A percentile compares a stretch with the other conserved stretches of the same genome.
Evolutionary conservation across 257 asterid species (phyloP).

Genomic region (Salvia hispanica): DNA sequence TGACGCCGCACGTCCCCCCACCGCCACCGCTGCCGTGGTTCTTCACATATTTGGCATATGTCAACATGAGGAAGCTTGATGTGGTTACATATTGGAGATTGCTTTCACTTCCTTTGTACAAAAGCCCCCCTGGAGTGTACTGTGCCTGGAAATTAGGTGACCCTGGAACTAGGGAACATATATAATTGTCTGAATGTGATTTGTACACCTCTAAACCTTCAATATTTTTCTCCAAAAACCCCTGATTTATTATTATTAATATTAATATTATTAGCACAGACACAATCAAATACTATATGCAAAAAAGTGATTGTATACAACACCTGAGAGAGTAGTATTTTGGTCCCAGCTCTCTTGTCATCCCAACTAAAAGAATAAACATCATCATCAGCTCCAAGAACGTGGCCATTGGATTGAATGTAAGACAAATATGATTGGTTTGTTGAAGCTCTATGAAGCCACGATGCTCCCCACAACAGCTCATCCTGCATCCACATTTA

Average conservation of each 20-base stretch:
- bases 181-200: constrained; percentile 81
- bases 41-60: constrained; percentile 69
- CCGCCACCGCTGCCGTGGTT: constrained; percentile 33
- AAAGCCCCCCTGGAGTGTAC: constrained; percentile 88
- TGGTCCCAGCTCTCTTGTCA: constrained; percentile 83
- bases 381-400: constrained; percentile 71
- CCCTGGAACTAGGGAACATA: constrained; percentile 80
- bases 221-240: constrained; percentile 53
- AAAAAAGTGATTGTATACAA: no score
- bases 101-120: constrained; percentile 61
- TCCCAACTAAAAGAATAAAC: constrained; percentile 90
- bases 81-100: constrained; percentile 87
- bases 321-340: constrained; percentile 75
- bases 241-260: constrained; percentile 39
- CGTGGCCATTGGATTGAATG: constrained; percentile 71
- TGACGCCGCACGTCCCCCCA: constrained; percentile 52
- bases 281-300: no score
- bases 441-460: constrained; percentile 77
- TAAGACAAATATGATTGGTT: constrained; percentile 54
- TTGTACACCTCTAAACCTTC: constrained; percentile 67
- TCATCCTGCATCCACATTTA: constrained; percentile 54
- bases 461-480: constrained; percentile 90
- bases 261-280: no score
- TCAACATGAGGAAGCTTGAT: constrained; percentile 63
- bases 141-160: constrained; percentile 81